phyloP scores from a whole-genome alignment of 2,329 filamentous ascomycete genomes.

The Hypoxylon sp. region DNA sequence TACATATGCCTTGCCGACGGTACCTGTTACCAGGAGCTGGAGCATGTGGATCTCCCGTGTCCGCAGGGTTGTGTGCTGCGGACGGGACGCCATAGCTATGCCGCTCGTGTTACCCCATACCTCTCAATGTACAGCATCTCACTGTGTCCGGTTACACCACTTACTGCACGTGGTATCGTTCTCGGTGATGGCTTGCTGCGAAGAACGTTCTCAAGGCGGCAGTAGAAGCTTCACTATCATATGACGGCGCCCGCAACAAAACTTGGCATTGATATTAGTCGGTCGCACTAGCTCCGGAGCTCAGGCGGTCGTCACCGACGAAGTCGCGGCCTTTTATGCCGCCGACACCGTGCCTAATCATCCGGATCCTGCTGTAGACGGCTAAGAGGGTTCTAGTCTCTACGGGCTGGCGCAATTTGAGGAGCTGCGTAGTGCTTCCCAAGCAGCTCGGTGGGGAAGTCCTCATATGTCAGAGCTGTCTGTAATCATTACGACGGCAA shows the following conservation, averaged over 20 bases:
- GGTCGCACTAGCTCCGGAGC: not conserved
- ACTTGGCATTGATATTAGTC: not conserved
- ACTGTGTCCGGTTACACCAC: constrained; percentile 35
- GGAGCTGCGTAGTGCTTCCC: not conserved
- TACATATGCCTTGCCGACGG: constrained; percentile 5
- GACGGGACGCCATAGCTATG: constrained; percentile 10
- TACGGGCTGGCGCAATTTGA: not conserved
- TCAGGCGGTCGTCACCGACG: constrained; percentile 1
- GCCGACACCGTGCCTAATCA: constrained; percentile 13
- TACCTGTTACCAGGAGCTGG: constrained; percentile 12
- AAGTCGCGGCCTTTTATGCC: not conserved
- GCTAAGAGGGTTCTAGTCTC: not conserved
- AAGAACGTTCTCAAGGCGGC: constrained; percentile 9
- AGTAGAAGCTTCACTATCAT: constrained; percentile 5
- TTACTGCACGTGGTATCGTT: constrained; percentile 31
- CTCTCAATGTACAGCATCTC: constrained; percentile 7
- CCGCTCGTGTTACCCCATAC: constrained; percentile 12
- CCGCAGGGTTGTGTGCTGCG: constrained; percentile 25
- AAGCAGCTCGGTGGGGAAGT: constrained; percentile 10
- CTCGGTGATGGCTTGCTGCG: constrained; percentile 20
- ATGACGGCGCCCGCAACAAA: not conserved
- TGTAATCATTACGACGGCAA: not conserved
- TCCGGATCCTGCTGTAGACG: not conserved
- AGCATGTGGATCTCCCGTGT: constrained; percentile 27
- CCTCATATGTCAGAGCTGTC: not conserved